phyloP scores from a whole-genome alignment of 495 filamentous ascomycete species.

The Cercophora sp. region DNA sequence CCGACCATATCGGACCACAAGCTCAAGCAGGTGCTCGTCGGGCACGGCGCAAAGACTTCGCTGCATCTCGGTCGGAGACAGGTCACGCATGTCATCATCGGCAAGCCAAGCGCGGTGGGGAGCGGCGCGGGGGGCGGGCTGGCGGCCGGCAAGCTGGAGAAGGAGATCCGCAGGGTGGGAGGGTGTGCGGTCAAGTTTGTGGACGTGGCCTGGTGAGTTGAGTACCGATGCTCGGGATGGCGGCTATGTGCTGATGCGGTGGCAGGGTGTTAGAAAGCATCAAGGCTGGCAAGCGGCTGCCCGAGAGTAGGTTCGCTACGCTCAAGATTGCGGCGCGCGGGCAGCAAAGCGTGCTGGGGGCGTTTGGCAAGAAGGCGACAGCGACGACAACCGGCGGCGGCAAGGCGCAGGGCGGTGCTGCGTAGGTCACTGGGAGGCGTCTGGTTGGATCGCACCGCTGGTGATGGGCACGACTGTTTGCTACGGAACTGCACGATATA shows the following conservation, averaged over 20 bases:
- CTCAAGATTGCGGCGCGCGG: slow-evolving; percentile 56
- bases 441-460: neutral
- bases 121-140: slow-evolving; percentile 66
- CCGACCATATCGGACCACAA: slow-evolving; percentile 81
- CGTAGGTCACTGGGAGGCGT: neutral
- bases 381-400: slow-evolving; percentile 1
- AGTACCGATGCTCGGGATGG: neutral
- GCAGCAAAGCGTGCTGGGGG: slow-evolving; percentile 55
- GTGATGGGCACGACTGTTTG: slow-evolving; percentile 14
- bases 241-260: no score
- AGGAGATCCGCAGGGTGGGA: slow-evolving; percentile 63
- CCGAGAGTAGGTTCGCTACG: slow-evolving; percentile 66
- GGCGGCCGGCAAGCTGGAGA: slow-evolving; percentile 75
- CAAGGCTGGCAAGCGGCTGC: slow-evolving; percentile 64
- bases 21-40: slow-evolving; percentile 71
- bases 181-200: slow-evolving; percentile 75
- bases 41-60: slow-evolving; percentile 67
- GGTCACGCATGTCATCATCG: slow-evolving; percentile 87
- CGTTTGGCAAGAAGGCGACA: slow-evolving; percentile 20
- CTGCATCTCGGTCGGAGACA: slow-evolving; percentile 62
- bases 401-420: slow-evolving; percentile 13
- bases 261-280: slow-evolving; percentile 73
- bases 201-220: slow-evolving; percentile 76
- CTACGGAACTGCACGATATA: slow-evolving; percentile 23
- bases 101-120: slow-evolving; percentile 39